Base-by-base conservation (phyloP, 768 basidiomycete species). In the Trametes cinnabarina region DNA sequence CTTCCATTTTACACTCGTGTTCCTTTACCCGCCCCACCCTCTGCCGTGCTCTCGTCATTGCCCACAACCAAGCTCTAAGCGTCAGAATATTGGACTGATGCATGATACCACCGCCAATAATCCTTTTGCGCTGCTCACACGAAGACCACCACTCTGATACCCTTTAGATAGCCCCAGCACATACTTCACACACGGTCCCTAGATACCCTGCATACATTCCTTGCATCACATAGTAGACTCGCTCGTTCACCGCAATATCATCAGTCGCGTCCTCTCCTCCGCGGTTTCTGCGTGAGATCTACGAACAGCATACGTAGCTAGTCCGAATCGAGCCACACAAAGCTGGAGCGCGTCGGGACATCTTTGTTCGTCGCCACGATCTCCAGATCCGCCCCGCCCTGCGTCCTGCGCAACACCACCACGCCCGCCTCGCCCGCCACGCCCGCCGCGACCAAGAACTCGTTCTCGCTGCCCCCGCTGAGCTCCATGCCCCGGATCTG, bases 401-500 rank as follows among this genome's bases (percentile, higher is more conserved):
- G 74, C 3, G 77, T 78, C 57, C 86, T 77, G 67, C 76, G 71
- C 61, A 83, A 76, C 14, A 88, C 74, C 23, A 78, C 74, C 6
- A 85, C 79, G 4, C 87, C 86, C 9, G 77, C 81, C n/a, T 69
- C 72, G 14, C 84, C 83, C 5, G 73, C 77, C 20, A 74, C 71
- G 20, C 83, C 85, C 7, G 78, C 78, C n/a, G 83, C 83, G 42
- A 85, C 73, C 25, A 88, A 70, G 63, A 77, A 82, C 28, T 75
- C 79, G 52, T 82, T 81, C 43, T 74, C 76, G 4, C 75, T 73
- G 23, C 63, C 71, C 3, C 78, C 76, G 60, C 55, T 53, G 55
- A 88, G 74, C 71, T 79, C 76, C 84, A 89, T 87, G 6, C 85
- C 87, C 32, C 86, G 73, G 34, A 88, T 77, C 66, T 87, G 82